phyloP scores from a whole-genome alignment of 1,284 basidiomycete species.

The Pholiota adiposa region DNA sequence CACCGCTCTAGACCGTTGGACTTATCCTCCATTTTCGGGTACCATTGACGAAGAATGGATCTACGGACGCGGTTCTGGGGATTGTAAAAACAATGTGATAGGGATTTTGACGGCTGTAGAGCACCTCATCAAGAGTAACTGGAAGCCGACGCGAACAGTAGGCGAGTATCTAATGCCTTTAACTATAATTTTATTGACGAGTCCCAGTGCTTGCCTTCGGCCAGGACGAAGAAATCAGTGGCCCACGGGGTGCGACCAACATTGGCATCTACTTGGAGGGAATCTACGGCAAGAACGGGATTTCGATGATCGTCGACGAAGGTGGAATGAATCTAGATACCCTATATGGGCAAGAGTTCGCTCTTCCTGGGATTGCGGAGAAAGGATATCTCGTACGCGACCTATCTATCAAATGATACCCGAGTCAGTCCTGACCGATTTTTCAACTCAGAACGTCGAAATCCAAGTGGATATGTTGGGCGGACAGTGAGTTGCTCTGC shows the following conservation, averaged over 20 bases:
- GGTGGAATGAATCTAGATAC: conserved; percentile 39
- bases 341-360: conserved; percentile 38
- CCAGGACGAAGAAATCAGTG: conserved; percentile 67
- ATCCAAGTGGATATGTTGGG: conserved; percentile 54
- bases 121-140: conserved; percentile 47
- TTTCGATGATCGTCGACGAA: conserved; percentile 56
- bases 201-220: conserved; percentile 55
- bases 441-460: conserved; percentile 38
- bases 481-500: conserved; percentile 45
- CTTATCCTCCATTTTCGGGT: conserved; percentile 57
- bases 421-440: neutral
- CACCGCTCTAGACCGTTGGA: conserved; percentile 57
- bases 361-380: conserved; percentile 56
- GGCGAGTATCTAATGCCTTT: conserved; percentile 12
- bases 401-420: neutral
- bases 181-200: neutral
- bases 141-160: conserved; percentile 50
- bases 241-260: conserved; percentile 39
- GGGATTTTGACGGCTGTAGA: conserved; percentile 52
- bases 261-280: conserved; percentile 42
- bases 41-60: conserved; percentile 50
- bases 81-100: conserved; percentile 57
- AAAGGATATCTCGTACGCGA: conserved; percentile 51
- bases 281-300: conserved; percentile 52
- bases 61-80: conserved; percentile 54